Evolutionary conservation across 257 asterid species (phyloP), one percentile per base, ranked within the genome.

Genomic region (Echium plantagineum): DNA sequence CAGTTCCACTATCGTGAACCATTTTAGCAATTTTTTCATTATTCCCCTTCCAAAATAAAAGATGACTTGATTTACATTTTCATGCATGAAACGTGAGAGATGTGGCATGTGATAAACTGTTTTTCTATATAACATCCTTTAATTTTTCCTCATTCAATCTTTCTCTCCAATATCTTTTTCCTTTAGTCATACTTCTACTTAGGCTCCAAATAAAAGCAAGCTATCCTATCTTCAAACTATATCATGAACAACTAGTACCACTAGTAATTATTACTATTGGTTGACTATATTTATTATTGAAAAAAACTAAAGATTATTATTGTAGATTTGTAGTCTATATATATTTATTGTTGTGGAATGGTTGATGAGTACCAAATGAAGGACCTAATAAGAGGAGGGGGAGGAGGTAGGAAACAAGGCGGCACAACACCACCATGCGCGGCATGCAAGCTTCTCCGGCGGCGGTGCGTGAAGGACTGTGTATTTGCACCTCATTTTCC

Each of bases 401-500:
- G 67, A 22, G 75, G 69, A 22, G 74, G 78, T 51, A 80, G 90
- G 66, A 88, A 85, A 66, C 90, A 81, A 74, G 87, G 85, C 19
- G 87, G 85, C 19, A 78, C 76, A 24, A 79, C 85, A 20, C 55
- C 94, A n/a, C 95, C 96, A 19, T 88, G 96, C 62, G 95, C 96
- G 4, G 95, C 95, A 55, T 88, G 96, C 80, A 88, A 88, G 85
- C 83, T 88, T 20, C 85, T 88, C 0, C 22, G 94, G 64, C 83
- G 96, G 55, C 77, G 96, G 60, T 88, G 96, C 48, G 88, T 83
- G 1, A 86, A 81, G 61, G 96, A 88, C 59, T 88, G 95, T 58
- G 88, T 88, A 12, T 88, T 88, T 60, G 86, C 95, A 1, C 94
- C 96, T n/a, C 81, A 83, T 68, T 88, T 88, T 66, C 96, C 96